Evolutionary conservation across 331 rosid genomes (phyloP).

Genomic region (Pyracantha coccinea): DNA sequence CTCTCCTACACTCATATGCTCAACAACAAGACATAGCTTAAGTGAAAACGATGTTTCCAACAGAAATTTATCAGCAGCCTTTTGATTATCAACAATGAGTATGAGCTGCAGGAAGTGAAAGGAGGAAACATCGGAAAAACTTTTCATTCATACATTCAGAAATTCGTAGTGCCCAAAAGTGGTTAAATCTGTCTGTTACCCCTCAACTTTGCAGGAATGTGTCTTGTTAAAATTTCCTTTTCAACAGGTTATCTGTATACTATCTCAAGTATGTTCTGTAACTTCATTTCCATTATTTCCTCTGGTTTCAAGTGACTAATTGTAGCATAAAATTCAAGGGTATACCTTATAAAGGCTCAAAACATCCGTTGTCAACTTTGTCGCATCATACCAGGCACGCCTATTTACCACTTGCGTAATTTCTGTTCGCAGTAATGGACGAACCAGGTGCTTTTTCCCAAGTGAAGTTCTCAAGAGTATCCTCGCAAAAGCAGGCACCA

Average conservation of each 20-base stretch:
- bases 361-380: constrained; percentile 74
- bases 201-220: background rate
- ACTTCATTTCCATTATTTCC: too few relatives aligned
- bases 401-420: constrained; percentile 86
- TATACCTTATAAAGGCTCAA: constrained; percentile 77
- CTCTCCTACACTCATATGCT: background rate
- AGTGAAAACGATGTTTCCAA: background rate
- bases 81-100: background rate
- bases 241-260: background rate
- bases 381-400: constrained; percentile 84
- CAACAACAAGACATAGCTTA: background rate
- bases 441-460: constrained; percentile 93
- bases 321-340: background rate
- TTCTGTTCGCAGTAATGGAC: constrained; percentile 83
- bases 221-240: background rate
- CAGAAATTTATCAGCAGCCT: too few relatives aligned
- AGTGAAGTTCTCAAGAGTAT: constrained; percentile 88
- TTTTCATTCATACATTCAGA: background rate
- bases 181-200: background rate
- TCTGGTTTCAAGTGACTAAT: background rate
- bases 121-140: background rate
- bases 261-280: background rate
- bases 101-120: background rate
- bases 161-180: background rate
- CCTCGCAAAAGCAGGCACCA: constrained; percentile 94